phyloP scores from a whole-genome alignment of 2,329 filamentous ascomycete species.

The Cordyceps javanica region DNA sequence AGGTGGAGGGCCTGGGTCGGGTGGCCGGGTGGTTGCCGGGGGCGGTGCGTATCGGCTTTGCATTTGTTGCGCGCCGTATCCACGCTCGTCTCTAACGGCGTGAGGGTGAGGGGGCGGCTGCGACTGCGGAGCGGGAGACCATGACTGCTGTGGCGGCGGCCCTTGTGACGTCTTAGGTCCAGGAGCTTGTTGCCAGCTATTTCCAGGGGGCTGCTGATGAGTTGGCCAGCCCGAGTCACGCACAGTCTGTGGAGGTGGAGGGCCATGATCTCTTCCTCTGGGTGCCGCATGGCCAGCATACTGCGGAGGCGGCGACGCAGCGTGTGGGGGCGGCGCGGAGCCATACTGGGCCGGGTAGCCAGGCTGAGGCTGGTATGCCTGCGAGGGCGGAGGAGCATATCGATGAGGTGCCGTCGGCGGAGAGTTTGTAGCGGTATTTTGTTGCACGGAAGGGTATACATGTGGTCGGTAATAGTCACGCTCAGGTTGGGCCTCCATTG shows the following conservation, averaged over 20 bases:
- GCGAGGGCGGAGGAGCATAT: conserved; percentile 34
- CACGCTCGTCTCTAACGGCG: conserved; percentile 33
- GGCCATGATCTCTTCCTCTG: conserved; percentile 12
- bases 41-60: conserved; percentile 31
- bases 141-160: conserved; percentile 28
- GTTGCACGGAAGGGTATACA: conserved; percentile 28
- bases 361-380: conserved; percentile 37
- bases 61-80: conserved; percentile 29
- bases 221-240: conserved; percentile 13
- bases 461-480: conserved; percentile 45
- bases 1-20: conserved; percentile 34
- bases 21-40: conserved; percentile 30
- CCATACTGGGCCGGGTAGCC: conserved; percentile 37
- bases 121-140: conserved; percentile 25
- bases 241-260: conserved; percentile 14
- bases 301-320: conserved; percentile 46
- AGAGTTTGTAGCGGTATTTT: conserved; percentile 35
- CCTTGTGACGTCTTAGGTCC: conserved; percentile 27
- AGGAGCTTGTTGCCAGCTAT: conserved; percentile 25
- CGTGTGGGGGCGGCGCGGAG: conserved; percentile 32
- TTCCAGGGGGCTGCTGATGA: conserved; percentile 15
- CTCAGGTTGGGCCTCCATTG: conserved; percentile 30
- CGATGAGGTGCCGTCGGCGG: conserved; percentile 40
- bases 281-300: conserved; percentile 41
- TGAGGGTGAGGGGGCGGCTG: conserved; percentile 27